phyloP scores from a whole-genome alignment of 179 eudicot species.

The Heliamphora pulchella region DNA sequence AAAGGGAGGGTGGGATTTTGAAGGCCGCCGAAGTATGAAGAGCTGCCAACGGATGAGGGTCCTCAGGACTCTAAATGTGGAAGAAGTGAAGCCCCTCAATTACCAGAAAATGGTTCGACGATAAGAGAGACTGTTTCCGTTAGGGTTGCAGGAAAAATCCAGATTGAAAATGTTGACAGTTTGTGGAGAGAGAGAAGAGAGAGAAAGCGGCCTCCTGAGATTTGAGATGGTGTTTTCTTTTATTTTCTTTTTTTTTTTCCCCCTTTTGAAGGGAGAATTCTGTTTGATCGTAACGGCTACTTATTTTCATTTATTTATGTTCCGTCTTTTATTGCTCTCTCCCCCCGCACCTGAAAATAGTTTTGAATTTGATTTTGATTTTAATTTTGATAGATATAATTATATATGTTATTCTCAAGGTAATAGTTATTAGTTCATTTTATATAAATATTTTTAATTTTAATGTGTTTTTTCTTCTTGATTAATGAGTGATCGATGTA shows the following conservation, averaged over 20 bases:
- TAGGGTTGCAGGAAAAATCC: not conserved
- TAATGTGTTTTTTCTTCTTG: too few species aligned
- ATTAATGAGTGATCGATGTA: too few species aligned
- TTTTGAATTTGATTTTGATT: not conserved
- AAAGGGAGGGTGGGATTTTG: not conserved
- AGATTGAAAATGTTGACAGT: not conserved
- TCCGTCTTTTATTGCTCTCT: not conserved
- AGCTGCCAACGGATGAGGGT: not conserved
- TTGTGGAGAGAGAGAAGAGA: not conserved
- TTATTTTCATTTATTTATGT: not conserved
- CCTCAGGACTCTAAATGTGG: not conserved
- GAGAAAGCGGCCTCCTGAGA: not conserved
- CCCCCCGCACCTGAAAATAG: not conserved
- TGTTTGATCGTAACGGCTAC: constrained; percentile 10
- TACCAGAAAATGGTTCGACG: not conserved
- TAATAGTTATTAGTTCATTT: too few species aligned
- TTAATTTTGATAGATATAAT: not conserved
- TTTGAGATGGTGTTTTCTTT: not conserved
- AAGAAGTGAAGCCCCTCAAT: not conserved
- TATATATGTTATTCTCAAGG: too few species aligned
- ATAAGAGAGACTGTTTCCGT: not conserved
- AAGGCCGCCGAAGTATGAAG: not conserved
- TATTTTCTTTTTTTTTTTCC: too few species aligned
- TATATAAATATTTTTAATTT: too few species aligned
- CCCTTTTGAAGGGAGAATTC: not conserved